A percentile compares a stretch with the other conserved stretches of the same genome.
Conservation (phyloP, 2,329 filamentous ascomycete genomes). For the Dactylellina haptotyla region DNA sequence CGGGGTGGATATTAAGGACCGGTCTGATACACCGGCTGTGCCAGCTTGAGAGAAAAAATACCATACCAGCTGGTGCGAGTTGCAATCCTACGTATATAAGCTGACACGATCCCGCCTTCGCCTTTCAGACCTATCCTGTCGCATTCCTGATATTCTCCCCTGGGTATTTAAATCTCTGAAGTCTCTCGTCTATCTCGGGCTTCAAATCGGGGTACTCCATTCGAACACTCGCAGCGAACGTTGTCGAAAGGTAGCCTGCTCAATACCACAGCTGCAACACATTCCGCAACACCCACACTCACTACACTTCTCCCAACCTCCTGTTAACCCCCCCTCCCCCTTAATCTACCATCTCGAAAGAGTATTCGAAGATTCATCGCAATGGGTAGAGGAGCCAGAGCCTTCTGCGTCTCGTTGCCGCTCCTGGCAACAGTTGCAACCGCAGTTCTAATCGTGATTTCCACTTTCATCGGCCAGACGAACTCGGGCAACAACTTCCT, state of each 20-base stretch:
- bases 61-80: background rate
- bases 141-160: background rate
- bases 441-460: constrained; percentile 42
- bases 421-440: constrained; percentile 41
- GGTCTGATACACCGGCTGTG: constrained; percentile 53
- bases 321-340: too few relatives aligned
- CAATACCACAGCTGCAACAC: constrained; percentile 17
- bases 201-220: background rate
- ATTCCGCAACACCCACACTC: constrained; percentile 3
- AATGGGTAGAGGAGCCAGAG: constrained; percentile 47
- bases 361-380: too few relatives aligned
- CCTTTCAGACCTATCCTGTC: constrained; percentile 2
- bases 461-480: constrained; percentile 52
- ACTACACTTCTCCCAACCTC: constrained; percentile 1
- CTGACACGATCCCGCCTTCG: constrained; percentile 19
- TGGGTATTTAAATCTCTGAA: background rate
- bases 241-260: background rate
- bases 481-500: constrained; percentile 34
- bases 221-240: background rate
- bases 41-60: constrained; percentile 17
- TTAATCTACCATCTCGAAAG: too few relatives aligned
- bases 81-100: constrained; percentile 37
- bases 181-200: background rate
- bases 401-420: constrained; percentile 40
- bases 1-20: background rate